A percentile compares a stretch with the other conserved stretches of the same genome.
phyloP scores from a whole-genome alignment of 306 rosid species.

The Vigna mungo region DNA sequence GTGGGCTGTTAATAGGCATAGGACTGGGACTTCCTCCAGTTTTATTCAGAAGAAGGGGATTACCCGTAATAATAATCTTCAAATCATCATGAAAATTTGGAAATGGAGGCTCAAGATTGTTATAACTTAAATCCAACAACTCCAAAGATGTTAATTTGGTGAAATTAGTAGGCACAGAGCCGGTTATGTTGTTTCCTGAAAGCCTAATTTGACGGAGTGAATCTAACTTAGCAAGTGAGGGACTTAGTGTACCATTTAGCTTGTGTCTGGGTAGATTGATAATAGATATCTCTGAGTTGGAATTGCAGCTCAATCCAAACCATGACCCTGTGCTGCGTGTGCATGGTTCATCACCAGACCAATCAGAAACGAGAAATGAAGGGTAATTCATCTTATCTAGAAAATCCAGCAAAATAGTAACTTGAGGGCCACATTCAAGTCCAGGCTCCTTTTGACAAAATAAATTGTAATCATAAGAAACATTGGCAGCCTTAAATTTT shows the following conservation, averaged over 20 bases:
- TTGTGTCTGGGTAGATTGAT: conserved; percentile 67
- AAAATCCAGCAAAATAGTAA: conserved; percentile 65
- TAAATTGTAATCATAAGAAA: conserved; percentile 58
- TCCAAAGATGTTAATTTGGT: conserved; percentile 60
- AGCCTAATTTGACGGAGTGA: conserved; percentile 69
- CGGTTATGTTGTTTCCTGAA: conserved; percentile 60
- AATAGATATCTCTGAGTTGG: conserved; percentile 57
- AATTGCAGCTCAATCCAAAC: conserved; percentile 79
- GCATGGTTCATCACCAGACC: conserved; percentile 86
- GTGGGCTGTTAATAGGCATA: conserved; percentile 41
- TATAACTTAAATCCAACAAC: conserved; percentile 69
- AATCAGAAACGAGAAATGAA: conserved; percentile 58
- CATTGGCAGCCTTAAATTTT: conserved; percentile 60
- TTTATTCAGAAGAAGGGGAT: conserved; percentile 58
- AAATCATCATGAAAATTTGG: conserved; percentile 61
- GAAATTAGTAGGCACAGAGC: conserved; percentile 60
- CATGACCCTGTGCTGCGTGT: conserved; percentile 54
- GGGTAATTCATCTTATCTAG: conserved; percentile 69
- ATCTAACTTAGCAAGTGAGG: conserved; percentile 70
- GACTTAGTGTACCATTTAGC: conserved; percentile 74
- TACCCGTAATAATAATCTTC: conserved; percentile 57
- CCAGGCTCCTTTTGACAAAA: conserved; percentile 74
- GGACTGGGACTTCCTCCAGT: conserved; percentile 43
- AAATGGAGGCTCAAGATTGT: conserved; percentile 70
- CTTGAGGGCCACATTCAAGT: conserved; percentile 64